Base-by-base conservation (phyloP, 345 rosid species). In the Sonneratia alba region DNA sequence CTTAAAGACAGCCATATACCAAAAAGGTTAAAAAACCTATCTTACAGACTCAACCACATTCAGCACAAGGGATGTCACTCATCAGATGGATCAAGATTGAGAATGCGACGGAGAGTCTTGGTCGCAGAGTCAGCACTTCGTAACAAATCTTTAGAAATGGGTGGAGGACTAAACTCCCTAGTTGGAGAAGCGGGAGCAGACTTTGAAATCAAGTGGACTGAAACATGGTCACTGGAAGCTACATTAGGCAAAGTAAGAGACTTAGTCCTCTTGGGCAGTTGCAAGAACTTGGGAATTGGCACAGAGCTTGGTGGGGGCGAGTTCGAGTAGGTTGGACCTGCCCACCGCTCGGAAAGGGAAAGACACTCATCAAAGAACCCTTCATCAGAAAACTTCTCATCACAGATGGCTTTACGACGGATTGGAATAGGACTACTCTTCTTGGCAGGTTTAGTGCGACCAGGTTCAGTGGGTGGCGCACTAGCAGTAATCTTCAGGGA, bases 281-380 rank as follows among this genome's bases (percentile, higher is more conserved):
- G 79, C 14, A 95, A 89, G 75, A 95, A 95, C 82, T 86, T 95
- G 18, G 98, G 99, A 47, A 95, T 90, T 0, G 98, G 99, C 75
- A 92, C 69, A 51, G 99, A 95, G 76, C 98, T 88, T 16, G 99
- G 91, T 0, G 98, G 96, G 6, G 99, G 99, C 0, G 98, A 95
- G 85, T 89, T 92, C 14, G 99, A 95, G 77, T 95, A 92, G 18
- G 99, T 90, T 37, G 99, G 99, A 16, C 99, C 99, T 5, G 98
- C 99, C 99, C 99, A 95, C 19, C 84, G 81, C 81, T 95, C 98
- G 66, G 94, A 86, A 74, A 73, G 88, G 6, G 81, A 79, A 51
- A 86, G 55, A 63, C 75, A 73, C 65, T 79, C 81, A 47, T 72
- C 67, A 37, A 67, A 72, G 71, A 77, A 24, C 66, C 77, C 88